A percentile compares a stretch with the other conserved stretches of the same genome.
Evolutionary conservation across 139 green algal genomes (phyloP).

Genomic region (Chlamydomonas applanata): DNA sequence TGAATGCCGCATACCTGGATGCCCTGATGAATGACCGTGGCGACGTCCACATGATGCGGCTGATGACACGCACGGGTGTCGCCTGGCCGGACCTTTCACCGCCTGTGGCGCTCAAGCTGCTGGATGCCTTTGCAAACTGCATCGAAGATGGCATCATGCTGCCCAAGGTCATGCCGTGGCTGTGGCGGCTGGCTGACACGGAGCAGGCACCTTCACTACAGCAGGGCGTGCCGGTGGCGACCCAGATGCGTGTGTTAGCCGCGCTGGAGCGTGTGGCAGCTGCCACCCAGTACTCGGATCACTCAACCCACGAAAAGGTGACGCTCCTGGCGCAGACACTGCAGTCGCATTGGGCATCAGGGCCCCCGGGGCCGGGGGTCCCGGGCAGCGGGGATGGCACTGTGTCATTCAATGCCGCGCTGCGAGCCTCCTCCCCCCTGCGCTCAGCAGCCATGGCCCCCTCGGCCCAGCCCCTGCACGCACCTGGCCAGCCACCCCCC

Average conservation of each 20-base stretch:
- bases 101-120: conserved; percentile 21
- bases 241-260: background rate
- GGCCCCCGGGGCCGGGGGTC: no score
- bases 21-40: conserved; percentile 13
- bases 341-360: background rate
- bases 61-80: conserved; percentile 28
- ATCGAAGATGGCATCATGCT: conserved; percentile 39
- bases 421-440: no score
- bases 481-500: no score
- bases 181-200: conserved; percentile 49
- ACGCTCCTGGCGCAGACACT: conserved; percentile 5
- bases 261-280: background rate
- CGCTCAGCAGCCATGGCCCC: no score
- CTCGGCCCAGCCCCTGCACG: no score
- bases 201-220: conserved; percentile 10
- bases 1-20: conserved; percentile 29
- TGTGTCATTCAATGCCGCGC: no score
- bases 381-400: no score
- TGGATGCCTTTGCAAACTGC: conserved; percentile 24
- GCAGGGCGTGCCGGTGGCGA: background rate
- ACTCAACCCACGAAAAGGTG: background rate
- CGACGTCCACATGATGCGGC: conserved; percentile 26
- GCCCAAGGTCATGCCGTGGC: conserved; percentile 39
- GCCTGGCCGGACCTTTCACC: conserved; percentile 29
- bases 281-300: background rate